Base-by-base conservation (phyloP, 495 filamentous ascomycete species). In the Hypoxylon rickii region DNA sequence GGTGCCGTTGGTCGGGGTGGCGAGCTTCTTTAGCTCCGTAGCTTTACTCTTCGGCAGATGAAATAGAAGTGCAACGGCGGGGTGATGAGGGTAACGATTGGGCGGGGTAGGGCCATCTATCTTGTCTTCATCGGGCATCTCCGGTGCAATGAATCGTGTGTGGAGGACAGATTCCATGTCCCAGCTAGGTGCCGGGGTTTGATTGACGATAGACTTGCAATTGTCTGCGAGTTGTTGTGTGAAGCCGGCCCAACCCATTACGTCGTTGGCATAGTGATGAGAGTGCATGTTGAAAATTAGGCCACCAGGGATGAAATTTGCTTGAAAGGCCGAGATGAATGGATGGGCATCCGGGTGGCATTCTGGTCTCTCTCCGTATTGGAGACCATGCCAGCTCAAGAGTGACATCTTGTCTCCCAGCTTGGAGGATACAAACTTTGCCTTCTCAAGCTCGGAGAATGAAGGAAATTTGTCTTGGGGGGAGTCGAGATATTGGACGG, bases 251-350 rank as follows among this genome's bases (percentile, higher is more conserved):
- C 70, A 75, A 10, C 71, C 73, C 70, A 73, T 75, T 4, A 76
- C 62, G 48, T 78, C 75, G 49, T 74, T 73, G 44, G 69, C 48
- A 51, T 71, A 76, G 48, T 79, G 76, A 50, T 76, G 76, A 46
- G 68, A 59, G 44, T 76, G 72, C 61, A 73, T 73, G 45, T 68
- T 71, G 54, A 78, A 71, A 15, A 76, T 60, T 13, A 77, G 42
- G 0, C 73, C 73, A 4, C 76, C 73, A 1, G 46, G 70, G 18
- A 77, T 70, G 22, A 78, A 76, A 33, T 73, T 76, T 0, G 64
- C 67, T 55, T 76, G 70, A 51, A 72, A 78, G 4, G 70, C 72
- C 0, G 75, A 67, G 5, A 71, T 55, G 0, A 63, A 53, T 3
- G 74, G 74, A 29, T 58, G 67, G 2, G 31, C 53, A 32, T 68